Conservation (phyloP, 1,139 yeast species). For the Magnusiomyces magnusii region DNA sequence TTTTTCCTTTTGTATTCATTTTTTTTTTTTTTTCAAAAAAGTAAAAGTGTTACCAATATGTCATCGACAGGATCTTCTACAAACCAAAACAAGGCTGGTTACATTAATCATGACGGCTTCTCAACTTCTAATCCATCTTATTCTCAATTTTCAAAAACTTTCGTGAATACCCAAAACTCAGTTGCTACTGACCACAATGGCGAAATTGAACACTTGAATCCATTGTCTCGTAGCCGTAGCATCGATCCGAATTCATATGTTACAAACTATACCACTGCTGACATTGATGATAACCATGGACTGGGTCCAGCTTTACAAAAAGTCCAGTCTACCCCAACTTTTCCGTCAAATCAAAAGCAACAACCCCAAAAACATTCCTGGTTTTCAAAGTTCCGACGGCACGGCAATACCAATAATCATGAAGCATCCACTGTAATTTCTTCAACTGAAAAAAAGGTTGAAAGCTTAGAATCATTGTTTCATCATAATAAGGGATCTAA, state of each 20-base stretch:
- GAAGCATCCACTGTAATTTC: not conserved
- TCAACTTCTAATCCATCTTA: no score
- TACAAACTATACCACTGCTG: not conserved
- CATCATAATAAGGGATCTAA: not conserved
- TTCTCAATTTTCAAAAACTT: no score
- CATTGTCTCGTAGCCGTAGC: not conserved
- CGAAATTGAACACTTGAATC: not conserved
- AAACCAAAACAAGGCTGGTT: no score
- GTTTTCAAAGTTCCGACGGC: constrained; percentile 4
- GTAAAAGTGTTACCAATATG: no score
- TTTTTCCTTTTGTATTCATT: no score
- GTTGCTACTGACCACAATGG: no score
- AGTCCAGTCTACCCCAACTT: constrained; percentile 1
- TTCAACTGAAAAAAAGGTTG: not conserved
- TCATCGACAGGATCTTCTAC: no score
- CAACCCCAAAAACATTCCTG: constrained; percentile 1
- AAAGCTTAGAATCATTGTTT: not conserved
- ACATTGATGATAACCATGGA: not conserved
- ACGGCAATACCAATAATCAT: not conserved
- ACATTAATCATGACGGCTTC: no score
- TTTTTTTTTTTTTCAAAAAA: no score
- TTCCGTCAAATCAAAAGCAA: not conserved
- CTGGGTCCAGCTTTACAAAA: constrained; percentile 6
- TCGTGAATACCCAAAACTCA: no score
- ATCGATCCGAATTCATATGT: not conserved